phyloP scores from a whole-genome alignment of 352 stramenopile genomes.

The Phytophthora constricta region DNA sequence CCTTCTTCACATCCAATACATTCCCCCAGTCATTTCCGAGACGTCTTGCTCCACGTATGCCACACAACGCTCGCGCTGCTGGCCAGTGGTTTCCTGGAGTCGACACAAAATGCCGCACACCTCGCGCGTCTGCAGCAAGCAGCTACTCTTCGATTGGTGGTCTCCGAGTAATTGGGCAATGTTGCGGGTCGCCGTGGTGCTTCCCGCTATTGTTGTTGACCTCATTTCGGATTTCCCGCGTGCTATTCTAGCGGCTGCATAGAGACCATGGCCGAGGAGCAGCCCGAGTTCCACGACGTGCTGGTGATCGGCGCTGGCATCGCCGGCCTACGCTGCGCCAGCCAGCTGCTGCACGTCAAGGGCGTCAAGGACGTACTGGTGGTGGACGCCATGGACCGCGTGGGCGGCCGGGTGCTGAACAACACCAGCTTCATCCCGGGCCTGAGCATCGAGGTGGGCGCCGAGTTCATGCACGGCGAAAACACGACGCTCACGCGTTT shows the following conservation, averaged over 20 bases:
- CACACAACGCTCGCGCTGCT: slow-evolving; percentile 16
- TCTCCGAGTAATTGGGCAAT: slow-evolving; percentile 7
- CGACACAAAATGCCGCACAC: slow-evolving; percentile 28
- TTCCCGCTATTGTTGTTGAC: background rate
- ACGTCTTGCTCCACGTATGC: background rate
- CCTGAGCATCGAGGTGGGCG: slow-evolving; percentile 76
- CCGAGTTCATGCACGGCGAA: slow-evolving; percentile 76
- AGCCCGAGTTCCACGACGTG: slow-evolving; percentile 58
- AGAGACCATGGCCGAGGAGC: slow-evolving; percentile 24
- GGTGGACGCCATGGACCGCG: slow-evolving; percentile 68
- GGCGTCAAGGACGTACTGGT: slow-evolving; percentile 73
- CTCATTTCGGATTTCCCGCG: slow-evolving; percentile 26
- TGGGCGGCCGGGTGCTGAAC: slow-evolving; percentile 72
- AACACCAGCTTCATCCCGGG: slow-evolving; percentile 72
- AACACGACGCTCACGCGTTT: slow-evolving; percentile 81
- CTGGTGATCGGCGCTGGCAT: slow-evolving; percentile 77
- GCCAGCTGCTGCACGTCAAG: slow-evolving; percentile 61
- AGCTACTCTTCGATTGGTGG: slow-evolving; percentile 40
- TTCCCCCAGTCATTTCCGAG: background rate
- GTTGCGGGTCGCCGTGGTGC: background rate
- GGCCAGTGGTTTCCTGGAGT: slow-evolving; percentile 27
- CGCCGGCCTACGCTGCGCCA: slow-evolving; percentile 69
- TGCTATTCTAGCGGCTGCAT: background rate
- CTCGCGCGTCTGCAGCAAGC: too few species aligned
- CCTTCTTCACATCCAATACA: background rate